These are phyloP conservation scores for Physcia stellaris DNA, from an alignment of 495 filamentous ascomycete genomes.

Conservation along the genomic window DNA sequence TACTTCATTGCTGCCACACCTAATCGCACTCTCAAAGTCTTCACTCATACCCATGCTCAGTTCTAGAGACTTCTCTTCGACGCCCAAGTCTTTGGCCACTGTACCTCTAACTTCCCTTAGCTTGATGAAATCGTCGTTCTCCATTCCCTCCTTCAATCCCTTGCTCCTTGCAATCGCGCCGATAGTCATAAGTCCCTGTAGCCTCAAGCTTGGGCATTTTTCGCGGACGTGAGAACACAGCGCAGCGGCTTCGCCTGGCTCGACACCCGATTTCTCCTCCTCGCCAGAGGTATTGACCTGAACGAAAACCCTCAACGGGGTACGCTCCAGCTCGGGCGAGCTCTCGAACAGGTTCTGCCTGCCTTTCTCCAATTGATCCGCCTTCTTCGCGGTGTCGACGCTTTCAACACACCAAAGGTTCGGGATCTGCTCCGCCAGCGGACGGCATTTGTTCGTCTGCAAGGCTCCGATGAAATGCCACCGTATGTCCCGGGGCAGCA, in stretches of 20 bases:
- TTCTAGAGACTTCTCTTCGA: constrained; percentile 36
- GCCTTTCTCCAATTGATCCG: constrained; percentile 62
- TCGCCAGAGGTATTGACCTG: constrained; percentile 95
- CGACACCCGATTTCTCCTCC: constrained; percentile 65
- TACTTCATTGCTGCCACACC: constrained; percentile 78
- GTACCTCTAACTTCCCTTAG: constrained; percentile 58
- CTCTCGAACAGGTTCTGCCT: constrained; percentile 37
- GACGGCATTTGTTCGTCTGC: constrained; percentile 84
- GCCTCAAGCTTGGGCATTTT: constrained; percentile 54
- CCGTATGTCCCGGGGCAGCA: constrained; percentile 64
- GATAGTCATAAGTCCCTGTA: constrained; percentile 92
- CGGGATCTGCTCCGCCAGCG: constrained; percentile 65
- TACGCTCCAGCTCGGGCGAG: constrained; percentile 12
- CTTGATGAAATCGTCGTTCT: constrained; percentile 79
- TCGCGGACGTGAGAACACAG: constrained; percentile 55
- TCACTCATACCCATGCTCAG: constrained; percentile 80
- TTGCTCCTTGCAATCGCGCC: constrained; percentile 76
- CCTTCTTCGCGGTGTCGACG: constrained; percentile 79
- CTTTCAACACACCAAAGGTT: constrained; percentile 91
- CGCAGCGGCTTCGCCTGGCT: constrained; percentile 42
- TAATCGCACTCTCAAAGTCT: constrained; percentile 86
- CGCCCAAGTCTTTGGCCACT: constrained; percentile 35
- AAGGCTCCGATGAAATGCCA: constrained; percentile 97
- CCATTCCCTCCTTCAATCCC: constrained; percentile 52
- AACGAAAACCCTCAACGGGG: constrained; percentile 57